Evolutionary conservation across 768 basidiomycete species (phyloP), one percentile per base, ranked within the genome.

Genomic region (Ramaria rubella): DNA sequence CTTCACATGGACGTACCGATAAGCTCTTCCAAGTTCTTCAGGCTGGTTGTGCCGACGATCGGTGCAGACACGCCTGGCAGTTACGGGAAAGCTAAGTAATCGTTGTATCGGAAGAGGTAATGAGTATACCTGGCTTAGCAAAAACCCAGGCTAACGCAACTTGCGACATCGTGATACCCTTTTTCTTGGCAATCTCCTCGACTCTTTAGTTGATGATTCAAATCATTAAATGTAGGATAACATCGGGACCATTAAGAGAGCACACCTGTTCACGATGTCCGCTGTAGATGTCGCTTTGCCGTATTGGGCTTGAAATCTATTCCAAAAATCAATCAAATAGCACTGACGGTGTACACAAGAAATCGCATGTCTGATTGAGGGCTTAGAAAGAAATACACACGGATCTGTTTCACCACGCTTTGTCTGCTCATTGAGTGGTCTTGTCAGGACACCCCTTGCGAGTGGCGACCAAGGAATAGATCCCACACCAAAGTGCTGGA

Each of bases 391-490:
- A 24, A 27, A 19, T 8, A 65, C 62, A 27, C 23, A 63, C 68
- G 49, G 26, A 61, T 81, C 77, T 1, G 67, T 68, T 26, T 64
- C 62, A 15, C 70, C 69, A 11, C 79, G 73, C 23, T 63, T 68
- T 0, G 78, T 79, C 50, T 74, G 68, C 46, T 70, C 63, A 6
- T 59, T 58, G 17, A 72, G 48, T 9, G 76, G 76, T 29, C 77
- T 73, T 11, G 77, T 73, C 24, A 81, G 67, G 4, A 77, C 64
- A 0, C 81, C 81, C n/a, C 78, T 72, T 9, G 72, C 80, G 17
- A 83, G 73, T 0, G 81, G 80, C 9, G 78, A 80, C 81, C 82
- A 85, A 0, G 81, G 80, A 49, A 83, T 81, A 19, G 74, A 66
- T 0, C 80, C 82, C 24, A 80, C 78, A 30, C 80, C 79, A 42